phyloP scores from a whole-genome alignment of 1,284 basidiomycete genomes.

The Moesziomyces aphidis region DNA sequence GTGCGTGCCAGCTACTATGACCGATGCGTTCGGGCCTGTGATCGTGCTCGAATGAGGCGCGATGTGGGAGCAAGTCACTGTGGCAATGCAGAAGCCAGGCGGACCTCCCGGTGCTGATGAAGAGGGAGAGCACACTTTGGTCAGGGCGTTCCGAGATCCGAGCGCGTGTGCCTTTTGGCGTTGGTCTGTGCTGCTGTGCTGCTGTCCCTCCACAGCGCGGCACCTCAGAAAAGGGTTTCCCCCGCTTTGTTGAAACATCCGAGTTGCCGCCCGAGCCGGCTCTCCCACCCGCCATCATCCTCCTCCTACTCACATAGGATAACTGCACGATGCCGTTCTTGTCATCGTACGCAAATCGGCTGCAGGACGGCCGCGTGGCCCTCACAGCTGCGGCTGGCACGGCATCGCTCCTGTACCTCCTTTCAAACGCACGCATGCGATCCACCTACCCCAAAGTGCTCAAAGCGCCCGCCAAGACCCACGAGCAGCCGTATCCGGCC shows the following conservation, averaged over 20 bases:
- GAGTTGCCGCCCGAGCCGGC: background rate
- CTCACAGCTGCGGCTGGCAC: constrained; percentile 37
- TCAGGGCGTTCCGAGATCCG: background rate
- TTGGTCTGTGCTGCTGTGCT: background rate
- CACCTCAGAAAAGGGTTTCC: background rate
- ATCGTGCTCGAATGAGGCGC: background rate
- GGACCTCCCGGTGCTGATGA: background rate
- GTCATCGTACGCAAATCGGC: constrained; percentile 12
- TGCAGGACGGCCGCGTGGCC: constrained; percentile 26
- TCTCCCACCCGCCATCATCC: constrained; percentile 3
- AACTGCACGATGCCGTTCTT: constrained; percentile 17
- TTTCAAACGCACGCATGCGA: constrained; percentile 22
- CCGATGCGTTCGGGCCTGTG: no score
- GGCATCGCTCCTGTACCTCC: constrained; percentile 31
- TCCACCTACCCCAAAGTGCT: constrained; percentile 43
- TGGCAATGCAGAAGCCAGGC: background rate
- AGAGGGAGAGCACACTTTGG: background rate
- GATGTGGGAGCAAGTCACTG: background rate
- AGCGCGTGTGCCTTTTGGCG: background rate
- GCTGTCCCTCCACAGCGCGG: background rate
- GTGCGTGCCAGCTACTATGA: no score
- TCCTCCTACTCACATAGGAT: no score
- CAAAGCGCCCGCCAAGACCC: constrained; percentile 38
- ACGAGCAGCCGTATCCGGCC: constrained; percentile 35
- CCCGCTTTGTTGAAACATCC: background rate